These are phyloP conservation scores for Fusarium coffeatum DNA, from an alignment of 2,329 filamentous ascomycete species.

Conservation along the genomic window DNA sequence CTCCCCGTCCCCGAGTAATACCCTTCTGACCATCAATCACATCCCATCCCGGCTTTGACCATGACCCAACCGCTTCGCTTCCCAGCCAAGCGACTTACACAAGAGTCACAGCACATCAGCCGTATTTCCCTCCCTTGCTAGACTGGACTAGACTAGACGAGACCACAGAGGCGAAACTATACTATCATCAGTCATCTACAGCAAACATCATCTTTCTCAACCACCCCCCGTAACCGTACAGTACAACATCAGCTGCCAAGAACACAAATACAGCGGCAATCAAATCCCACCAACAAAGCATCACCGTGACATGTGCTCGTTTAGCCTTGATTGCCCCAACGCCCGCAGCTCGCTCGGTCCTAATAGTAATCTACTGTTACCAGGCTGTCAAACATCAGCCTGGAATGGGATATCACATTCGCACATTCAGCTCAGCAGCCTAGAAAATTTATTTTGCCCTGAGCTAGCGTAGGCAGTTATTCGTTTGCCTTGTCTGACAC, in stretches of 20 bases:
- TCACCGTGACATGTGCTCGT: constrained; percentile 1
- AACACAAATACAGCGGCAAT: constrained; percentile 3
- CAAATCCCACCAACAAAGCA: neutral
- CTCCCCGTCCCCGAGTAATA: constrained; percentile 2
- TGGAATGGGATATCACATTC: constrained; percentile 1
- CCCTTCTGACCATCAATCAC: constrained; percentile 6
- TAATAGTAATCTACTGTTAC: neutral
- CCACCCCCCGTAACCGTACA: neutral
- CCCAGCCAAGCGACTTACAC: constrained; percentile 28
- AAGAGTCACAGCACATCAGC: constrained; percentile 5
- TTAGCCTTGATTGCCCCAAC: constrained; percentile 8
- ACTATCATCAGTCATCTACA: neutral
- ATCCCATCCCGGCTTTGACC: neutral
- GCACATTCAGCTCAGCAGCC: constrained; percentile 13
- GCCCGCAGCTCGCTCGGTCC: constrained; percentile 2
- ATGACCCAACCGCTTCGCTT: constrained; percentile 19
- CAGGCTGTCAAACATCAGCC: constrained; percentile 14
- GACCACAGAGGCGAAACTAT: neutral
- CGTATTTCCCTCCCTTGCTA: constrained; percentile 1
- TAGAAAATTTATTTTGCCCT: constrained; percentile 12
- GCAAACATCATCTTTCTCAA: constrained; percentile 17
- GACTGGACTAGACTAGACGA: neutral
- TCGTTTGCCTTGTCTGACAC: constrained; percentile 27
- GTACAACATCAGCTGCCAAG: constrained; percentile 8
- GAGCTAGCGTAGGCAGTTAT: constrained; percentile 5